Base-by-base conservation (phyloP, 768 basidiomycete species). In the Strobilomyces dryophilus region DNA sequence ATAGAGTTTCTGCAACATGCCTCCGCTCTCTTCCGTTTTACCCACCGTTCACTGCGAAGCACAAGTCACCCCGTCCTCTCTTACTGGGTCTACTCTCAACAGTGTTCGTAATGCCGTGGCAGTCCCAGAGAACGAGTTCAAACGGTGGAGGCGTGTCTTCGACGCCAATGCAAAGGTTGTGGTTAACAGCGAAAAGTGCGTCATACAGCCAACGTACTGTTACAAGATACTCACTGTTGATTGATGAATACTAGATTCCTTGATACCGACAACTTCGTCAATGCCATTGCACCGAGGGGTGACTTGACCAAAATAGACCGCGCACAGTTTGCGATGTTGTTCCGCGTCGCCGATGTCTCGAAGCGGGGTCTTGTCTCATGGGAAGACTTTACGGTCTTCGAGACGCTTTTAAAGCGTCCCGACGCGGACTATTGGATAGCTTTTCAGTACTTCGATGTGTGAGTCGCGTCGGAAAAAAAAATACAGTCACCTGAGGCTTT, bases 341-440 rank as follows among this genome's bases (percentile, higher is more conserved):
- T 95, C 74, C 84, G 85, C 51, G 90, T 95, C 53, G 92, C 92
- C 45, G 93, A 94, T 73, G 74, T 80, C 41, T 80, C 82, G 41
- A 80, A 82, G 66, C 81, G 84, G 58, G 92, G 85, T 35, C 74
- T 89, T 24, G 79, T 95, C 49, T 87, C 88, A 47, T 98, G 92
- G 87, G 93, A 97, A 63, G 97, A 99, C 71, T 99, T 97, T 61
- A 85, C 85, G 7, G 87, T 95, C 56, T 99, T 99, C 67, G 89
- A 98, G 76, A 95, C 93, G 17, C 74, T 91, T 57, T 73, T 95
- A 63, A 93, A 98, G 75, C 79, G 90, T 58, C 92, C 95, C 18
- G 95, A 98, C 70, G 95, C 95, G 29, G 94, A 98, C 69, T 95
- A 95, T 71, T 92, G 89, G 80, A 94, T 95, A 71, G 93, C 94